Evolutionary conservation across 805 yeast species (phyloP), one percentile per base, ranked within the genome.

Genomic region (Wickerhamiella sorbophila): DNA sequence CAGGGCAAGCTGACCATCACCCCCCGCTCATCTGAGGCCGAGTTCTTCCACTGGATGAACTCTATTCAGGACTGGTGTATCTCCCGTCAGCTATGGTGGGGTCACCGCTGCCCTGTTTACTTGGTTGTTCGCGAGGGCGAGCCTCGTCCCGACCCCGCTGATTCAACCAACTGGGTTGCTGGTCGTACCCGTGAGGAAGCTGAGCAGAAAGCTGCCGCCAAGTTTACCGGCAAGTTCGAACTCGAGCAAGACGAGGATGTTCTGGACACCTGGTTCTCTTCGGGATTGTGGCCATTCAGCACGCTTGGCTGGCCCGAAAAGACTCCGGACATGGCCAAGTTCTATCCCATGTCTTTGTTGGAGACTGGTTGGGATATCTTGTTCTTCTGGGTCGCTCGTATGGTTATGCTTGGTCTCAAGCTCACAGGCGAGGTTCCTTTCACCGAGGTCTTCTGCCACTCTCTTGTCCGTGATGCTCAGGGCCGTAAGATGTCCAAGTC

Each of bases 321-420:
- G 31, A 66, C 74, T 58, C 72, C 87, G 42, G 98, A 91, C 60
- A 63, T 85, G 72, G 70, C 74, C 53, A 64, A 65, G 40, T 91
- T 84, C 66, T 79, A 75, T 58, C 97, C 98, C 52, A 79, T 86
- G 78, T 78, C 93, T 21, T 69, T 91, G 81, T 69, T 91, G 57
- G 98, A 91, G 66, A 91, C 98, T 40, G 98, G 98, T 54, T 91
- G 98, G 98, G 98, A 88, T 69, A 88, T 88, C 59, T 70, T 91
- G 59, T 91, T 91, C 75, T 91, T 91, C 80, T 91, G 98, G 98
- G 97, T 91, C 41, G 73, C 91, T 22, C 77, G 98, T 67, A 91
- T 91, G 98, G 79, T 88, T 50, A 72, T 88, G 67, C 68, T 91
- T 58, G 91, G 95, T 48, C 62, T 86, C 54, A 87, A 88, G 65